Conservation (phyloP, 768 basidiomycete genomes). For the Neoboletus magnificus region DNA sequence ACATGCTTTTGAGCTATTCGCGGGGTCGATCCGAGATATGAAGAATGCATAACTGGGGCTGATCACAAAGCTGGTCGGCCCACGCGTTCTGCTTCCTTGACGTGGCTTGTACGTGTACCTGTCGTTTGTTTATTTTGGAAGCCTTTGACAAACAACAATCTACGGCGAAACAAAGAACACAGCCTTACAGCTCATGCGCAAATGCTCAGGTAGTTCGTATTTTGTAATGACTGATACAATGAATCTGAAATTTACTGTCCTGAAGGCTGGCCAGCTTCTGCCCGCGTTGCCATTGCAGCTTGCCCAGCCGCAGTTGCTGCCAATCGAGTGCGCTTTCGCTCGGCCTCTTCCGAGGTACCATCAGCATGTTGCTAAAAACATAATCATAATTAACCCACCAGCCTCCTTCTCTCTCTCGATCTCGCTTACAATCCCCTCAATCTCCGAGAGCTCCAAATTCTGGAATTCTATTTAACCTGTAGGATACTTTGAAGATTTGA, state of each 20-base stretch:
- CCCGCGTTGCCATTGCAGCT: slow-evolving; percentile 77
- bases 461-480: slow-evolving; percentile 30
- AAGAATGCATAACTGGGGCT: slow-evolving; percentile 14
- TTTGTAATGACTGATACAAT: slow-evolving; percentile 13
- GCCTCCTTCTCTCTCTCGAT: slow-evolving; percentile 98
- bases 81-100: neutral
- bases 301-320: slow-evolving; percentile 91
- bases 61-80: neutral
- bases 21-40: slow-evolving; percentile 10
- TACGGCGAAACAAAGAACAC: neutral
- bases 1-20: slow-evolving; percentile 68
- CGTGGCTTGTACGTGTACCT: neutral
- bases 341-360: slow-evolving; percentile 64
- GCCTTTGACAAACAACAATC: neutral
- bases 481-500: neutral
- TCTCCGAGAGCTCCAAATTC: slow-evolving; percentile 84
- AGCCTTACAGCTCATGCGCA: neutral
- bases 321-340: slow-evolving; percentile 85
- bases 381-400: slow-evolving; percentile 42
- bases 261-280: slow-evolving; percentile 34
- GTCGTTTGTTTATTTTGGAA: slow-evolving; percentile 18
- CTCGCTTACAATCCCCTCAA: slow-evolving; percentile 86
- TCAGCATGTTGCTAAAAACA: slow-evolving; percentile 1
- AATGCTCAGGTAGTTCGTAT: neutral
- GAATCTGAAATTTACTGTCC: slow-evolving; percentile 31